phyloP scores from a whole-genome alignment of 2,329 filamentous ascomycete genomes.

The Albifimbria verrucaria region DNA sequence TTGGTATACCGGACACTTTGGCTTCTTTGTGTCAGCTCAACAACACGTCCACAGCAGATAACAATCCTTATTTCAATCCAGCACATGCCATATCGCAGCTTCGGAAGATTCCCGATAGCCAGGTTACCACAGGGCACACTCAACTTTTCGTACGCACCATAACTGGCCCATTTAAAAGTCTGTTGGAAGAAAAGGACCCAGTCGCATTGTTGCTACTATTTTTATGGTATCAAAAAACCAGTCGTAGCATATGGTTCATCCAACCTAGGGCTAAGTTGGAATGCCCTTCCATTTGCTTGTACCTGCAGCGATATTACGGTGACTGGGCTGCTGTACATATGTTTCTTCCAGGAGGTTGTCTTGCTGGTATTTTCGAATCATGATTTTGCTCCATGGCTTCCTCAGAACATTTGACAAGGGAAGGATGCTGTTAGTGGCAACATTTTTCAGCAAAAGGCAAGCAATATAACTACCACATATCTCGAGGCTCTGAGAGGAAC shows the following conservation, averaged over 20 bases:
- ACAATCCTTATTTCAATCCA: constrained; percentile 34
- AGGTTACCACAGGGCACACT: constrained; percentile 12
- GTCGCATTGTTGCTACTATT: constrained; percentile 36
- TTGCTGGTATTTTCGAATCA: constrained; percentile 3
- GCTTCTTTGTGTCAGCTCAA: constrained; percentile 20
- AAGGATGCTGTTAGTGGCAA: too few species aligned
- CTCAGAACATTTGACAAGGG: neutral
- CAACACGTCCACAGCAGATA: constrained; percentile 26
- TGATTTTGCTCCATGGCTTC: neutral
- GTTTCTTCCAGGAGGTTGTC: constrained; percentile 25
- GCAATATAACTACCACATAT: too few species aligned
- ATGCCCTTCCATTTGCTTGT: constrained; percentile 36
- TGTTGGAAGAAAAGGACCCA: constrained; percentile 31
- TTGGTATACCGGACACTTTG: constrained; percentile 20
- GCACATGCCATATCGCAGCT: constrained; percentile 33
- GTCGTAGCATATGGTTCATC: constrained; percentile 41
- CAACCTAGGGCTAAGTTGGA: constrained; percentile 37
- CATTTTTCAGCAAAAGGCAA: too few species aligned
- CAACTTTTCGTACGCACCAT: constrained; percentile 32
- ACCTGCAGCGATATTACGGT: constrained; percentile 28
- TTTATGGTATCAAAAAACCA: constrained; percentile 38
- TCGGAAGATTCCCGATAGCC: constrained; percentile 21
- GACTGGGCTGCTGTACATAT: constrained; percentile 20
- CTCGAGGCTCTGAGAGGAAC: neutral
- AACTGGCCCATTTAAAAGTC: constrained; percentile 25